These are phyloP conservation scores for Fagopyrum homotropicum DNA, from an alignment of 148 eudicot genomes.

Conservation along the genomic window DNA sequence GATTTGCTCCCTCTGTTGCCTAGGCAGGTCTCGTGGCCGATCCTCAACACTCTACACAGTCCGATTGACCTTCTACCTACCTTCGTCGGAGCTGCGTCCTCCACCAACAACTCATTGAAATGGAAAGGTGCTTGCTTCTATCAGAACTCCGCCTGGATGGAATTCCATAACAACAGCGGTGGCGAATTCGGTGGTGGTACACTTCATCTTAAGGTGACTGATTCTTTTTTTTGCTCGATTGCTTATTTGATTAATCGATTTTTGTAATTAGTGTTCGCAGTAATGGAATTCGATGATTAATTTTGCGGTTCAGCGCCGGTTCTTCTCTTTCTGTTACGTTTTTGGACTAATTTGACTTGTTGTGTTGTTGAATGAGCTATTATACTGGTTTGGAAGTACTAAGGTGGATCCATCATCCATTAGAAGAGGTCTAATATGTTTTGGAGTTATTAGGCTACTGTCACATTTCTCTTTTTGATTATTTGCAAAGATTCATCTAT, in stretches of 20 bases:
- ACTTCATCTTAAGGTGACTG: constrained; percentile 79
- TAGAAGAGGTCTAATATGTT: no score
- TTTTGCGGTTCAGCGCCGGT: neutral
- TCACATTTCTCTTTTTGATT: neutral
- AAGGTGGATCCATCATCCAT: no score
- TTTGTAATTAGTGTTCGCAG: neutral
- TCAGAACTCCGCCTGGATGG: constrained; percentile 78
- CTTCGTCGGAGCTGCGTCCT: constrained; percentile 66
- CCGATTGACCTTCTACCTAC: constrained; percentile 73
- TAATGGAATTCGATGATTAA: neutral
- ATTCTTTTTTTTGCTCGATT: neutral
- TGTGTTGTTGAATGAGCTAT: neutral
- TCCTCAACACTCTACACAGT: constrained; percentile 40
- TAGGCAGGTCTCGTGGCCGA: constrained; percentile 56
- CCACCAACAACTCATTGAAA: constrained; percentile 24
- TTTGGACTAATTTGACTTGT: neutral
- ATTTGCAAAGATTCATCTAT: neutral
- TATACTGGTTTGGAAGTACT: no score
- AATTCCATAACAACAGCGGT: constrained; percentile 65
- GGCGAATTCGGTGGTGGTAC: constrained; percentile 92
- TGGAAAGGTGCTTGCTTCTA: constrained; percentile 98
- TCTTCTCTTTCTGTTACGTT: neutral
- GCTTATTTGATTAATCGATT: neutral
- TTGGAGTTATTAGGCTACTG: neutral
- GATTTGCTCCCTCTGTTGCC: constrained; percentile 73